phyloP scores from a whole-genome alignment of 2,329 filamentous ascomycete genomes.

The Fusarium humuli region DNA sequence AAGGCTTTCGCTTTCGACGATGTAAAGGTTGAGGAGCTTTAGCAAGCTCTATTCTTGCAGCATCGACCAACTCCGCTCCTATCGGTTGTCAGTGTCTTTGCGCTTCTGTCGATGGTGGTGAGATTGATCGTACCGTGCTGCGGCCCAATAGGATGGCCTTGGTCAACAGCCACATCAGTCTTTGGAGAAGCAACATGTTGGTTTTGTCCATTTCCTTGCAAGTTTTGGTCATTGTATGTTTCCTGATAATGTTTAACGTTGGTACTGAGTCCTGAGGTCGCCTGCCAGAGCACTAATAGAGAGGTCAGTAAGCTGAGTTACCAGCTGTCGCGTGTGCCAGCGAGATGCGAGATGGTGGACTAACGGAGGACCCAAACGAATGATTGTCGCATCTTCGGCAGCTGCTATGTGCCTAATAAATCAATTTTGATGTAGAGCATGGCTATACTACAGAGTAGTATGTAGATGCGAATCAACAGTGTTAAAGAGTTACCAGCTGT shows the following conservation, averaged over 20 bases:
- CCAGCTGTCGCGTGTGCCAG: slow-evolving; percentile 39
- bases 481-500: slow-evolving; percentile 47
- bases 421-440: slow-evolving; percentile 46
- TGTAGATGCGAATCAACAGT: slow-evolving; percentile 21
- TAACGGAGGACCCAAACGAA: slow-evolving; percentile 58
- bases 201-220: slow-evolving; percentile 45
- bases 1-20: slow-evolving; percentile 57
- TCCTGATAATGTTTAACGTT: slow-evolving; percentile 55
- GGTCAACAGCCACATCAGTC: slow-evolving; percentile 48
- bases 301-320: slow-evolving; percentile 42
- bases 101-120: background rate
- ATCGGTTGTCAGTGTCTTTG: slow-evolving; percentile 29
- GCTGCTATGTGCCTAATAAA: slow-evolving; percentile 50
- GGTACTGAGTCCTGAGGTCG: slow-evolving; percentile 52
- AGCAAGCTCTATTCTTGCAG: slow-evolving; percentile 62
- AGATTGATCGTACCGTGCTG: slow-evolving; percentile 54
- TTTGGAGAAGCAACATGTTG: slow-evolving; percentile 50
- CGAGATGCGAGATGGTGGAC: slow-evolving; percentile 6
- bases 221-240: slow-evolving; percentile 46
- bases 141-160: slow-evolving; percentile 43
- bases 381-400: slow-evolving; percentile 56
- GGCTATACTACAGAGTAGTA: slow-evolving; percentile 40
- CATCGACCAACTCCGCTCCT: slow-evolving; percentile 66
- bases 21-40: slow-evolving; percentile 61
- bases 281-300: slow-evolving; percentile 61